Base-by-base conservation (phyloP, 768 basidiomycete genomes). In the Boletales sp. region DNA sequence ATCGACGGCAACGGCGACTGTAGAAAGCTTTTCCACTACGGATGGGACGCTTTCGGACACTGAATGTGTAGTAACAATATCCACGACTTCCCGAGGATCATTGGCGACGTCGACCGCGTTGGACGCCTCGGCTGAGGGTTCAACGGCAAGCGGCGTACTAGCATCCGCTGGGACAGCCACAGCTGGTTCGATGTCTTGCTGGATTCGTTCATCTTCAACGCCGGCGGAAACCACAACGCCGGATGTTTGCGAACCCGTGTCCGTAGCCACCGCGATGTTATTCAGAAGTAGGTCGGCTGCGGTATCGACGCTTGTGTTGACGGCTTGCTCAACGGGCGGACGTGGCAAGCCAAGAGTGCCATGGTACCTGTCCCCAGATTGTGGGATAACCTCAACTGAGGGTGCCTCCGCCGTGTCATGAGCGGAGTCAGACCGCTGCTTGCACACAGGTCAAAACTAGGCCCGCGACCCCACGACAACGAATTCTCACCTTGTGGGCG, bases 321-420 rank as follows among this genome's bases (percentile, higher is more conserved):
- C 38, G n/a, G 8, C 34, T 51, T 53, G 48, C 38, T 51, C 44
- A 25, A 41, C 40, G 39, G 19, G n/a, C 15, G 42, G 46, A 37
- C 33, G 15, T 33, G 51, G 31, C 32, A 19, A 18, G 10, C n/a
- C 35, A 21, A 41, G 40, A 31, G 46, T 34, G 43, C 17, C 37
- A 40, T 47, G 41, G 48, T n/a, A 3, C 9, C 15, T 21, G 9
- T 4, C 39, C 36, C 44, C 44, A 39, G 62, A 53, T 18, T 40
- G 59, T 50, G 52, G 37, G 42, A 36, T 35, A 50, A 32, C 48
- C 51, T 66, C 58, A 39, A 48, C 28, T 50, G 61, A 60, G 48
- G 51, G 48, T 43, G 13, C 51, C 52, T 58, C 33, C 11, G 25
- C 25, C 10, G 17, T 32, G 13, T 9, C 48, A 36, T 42, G 41